These are phyloP conservation scores for Pseudozyma tsukubaensis DNA, from an alignment of 1,284 basidiomycete genomes.

Conservation along the genomic window DNA sequence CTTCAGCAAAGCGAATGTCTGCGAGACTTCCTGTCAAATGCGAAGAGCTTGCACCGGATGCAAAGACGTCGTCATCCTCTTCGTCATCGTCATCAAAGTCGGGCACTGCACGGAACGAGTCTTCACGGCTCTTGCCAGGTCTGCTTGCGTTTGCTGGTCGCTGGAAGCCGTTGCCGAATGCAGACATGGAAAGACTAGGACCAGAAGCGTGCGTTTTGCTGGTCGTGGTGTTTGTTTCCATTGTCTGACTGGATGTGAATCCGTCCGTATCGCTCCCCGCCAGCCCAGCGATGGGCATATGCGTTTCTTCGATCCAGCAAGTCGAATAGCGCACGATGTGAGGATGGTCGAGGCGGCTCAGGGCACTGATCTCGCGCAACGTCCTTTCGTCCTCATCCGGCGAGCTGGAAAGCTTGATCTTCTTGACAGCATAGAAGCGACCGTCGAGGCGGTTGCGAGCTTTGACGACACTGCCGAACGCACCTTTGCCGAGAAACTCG, in stretches of 20 bases:
- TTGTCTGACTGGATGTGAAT: constrained; percentile 31
- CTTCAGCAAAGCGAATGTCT: constrained; percentile 76
- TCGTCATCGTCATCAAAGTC: constrained; percentile 47
- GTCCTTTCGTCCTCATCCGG: constrained; percentile 86
- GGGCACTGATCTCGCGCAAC: constrained; percentile 88
- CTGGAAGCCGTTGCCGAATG: constrained; percentile 40
- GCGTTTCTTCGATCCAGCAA: constrained; percentile 66
- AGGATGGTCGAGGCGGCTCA: constrained; percentile 86
- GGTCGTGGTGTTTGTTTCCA: constrained; percentile 47
- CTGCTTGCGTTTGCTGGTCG: constrained; percentile 10
- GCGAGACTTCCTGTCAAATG: constrained; percentile 69
- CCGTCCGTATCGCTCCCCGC: constrained; percentile 42
- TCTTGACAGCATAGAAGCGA: constrained; percentile 78
- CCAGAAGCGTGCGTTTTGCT: constrained; percentile 49
- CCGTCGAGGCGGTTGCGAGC: constrained; percentile 81
- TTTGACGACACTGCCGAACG: constrained; percentile 93
- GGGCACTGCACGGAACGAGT: constrained; percentile 43
- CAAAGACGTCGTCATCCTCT: constrained; percentile 62
- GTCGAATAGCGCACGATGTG: constrained; percentile 85
- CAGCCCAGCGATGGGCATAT: constrained; percentile 36
- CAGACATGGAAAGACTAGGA: constrained; percentile 42
- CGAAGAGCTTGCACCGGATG: constrained; percentile 69
- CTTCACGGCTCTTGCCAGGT: constrained; percentile 20
- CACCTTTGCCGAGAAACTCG: constrained; percentile 78
- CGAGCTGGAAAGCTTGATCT: constrained; percentile 81